A percentile compares a stretch with the other conserved stretches of the same genome.
Evolutionary conservation across 371 early-diverging fungal genomes (phyloP).

Genomic region (Mortierella sp.): DNA sequence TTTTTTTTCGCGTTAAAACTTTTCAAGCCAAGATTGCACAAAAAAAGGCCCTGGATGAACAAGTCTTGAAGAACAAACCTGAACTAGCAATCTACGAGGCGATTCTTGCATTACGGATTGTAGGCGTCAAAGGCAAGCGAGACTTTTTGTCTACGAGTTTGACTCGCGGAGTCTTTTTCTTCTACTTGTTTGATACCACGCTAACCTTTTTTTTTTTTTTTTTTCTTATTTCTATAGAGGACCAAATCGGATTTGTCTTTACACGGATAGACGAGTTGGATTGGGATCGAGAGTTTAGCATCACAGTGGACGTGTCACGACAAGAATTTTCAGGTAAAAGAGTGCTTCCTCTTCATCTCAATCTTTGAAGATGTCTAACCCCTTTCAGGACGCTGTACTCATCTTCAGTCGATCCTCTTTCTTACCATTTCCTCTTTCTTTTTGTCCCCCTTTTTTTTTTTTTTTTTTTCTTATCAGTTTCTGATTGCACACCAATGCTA

Average conservation of each 20-base stretch:
- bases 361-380: neutral
- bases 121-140: conserved; percentile 41
- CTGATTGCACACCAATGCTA: conserved; percentile 33
- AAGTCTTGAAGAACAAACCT: conserved; percentile 45
- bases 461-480: conserved; percentile 9
- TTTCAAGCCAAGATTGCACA: conserved; percentile 39
- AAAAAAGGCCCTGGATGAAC: conserved; percentile 45
- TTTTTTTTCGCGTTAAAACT: neutral
- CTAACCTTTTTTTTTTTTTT: neutral
- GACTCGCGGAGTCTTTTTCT: too few relatives aligned
- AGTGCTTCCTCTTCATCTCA: neutral
- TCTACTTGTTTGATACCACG: neutral
- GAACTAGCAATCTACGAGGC: conserved; percentile 42
- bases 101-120: conserved; percentile 34
- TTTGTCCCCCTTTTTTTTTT: neutral
- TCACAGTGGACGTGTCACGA: conserved; percentile 39
- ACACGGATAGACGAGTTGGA: conserved; percentile 46
- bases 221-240: conserved; percentile 23
- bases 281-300: conserved; percentile 39
- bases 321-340: conserved; percentile 39
- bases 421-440: neutral
- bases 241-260: conserved; percentile 51
- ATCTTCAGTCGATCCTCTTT: neutral
- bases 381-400: neutral
- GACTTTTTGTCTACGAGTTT: neutral